phyloP scores from a whole-genome alignment of 2,329 filamentous ascomycete species.

The Fusarium gaditjirri region DNA sequence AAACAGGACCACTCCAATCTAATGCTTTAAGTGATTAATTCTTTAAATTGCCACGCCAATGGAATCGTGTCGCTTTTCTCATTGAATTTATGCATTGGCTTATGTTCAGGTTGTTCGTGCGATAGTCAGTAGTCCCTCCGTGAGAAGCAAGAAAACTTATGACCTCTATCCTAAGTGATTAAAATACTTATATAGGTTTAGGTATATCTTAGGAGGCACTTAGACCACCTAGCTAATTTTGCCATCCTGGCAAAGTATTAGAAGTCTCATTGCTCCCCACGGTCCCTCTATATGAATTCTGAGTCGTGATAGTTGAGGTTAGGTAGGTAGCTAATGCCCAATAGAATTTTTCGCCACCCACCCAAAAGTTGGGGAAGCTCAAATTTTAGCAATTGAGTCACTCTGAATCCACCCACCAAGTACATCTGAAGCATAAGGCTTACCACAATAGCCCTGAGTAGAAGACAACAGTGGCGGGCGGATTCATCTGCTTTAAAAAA shows the following conservation, averaged over 20 bases:
- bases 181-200: neutral
- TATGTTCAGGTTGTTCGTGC: neutral
- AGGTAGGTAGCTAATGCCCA: constrained; percentile 30
- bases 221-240: neutral
- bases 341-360: constrained; percentile 42
- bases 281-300: neutral
- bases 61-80: neutral
- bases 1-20: neutral
- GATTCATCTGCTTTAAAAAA: neutral
- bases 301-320: constrained; percentile 9
- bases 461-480: neutral
- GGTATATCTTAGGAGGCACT: neutral
- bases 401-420: constrained; percentile 16
- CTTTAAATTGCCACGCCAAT: neutral
- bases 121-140: neutral
- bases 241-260: neutral
- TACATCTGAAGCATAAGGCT: constrained; percentile 10
- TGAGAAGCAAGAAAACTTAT: neutral
- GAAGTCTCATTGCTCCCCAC: neutral
- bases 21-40: neutral
- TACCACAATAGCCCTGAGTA: neutral
- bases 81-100: neutral
- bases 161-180: neutral
- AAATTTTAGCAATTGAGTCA: constrained; percentile 40
- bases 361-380: constrained; percentile 40